Percentiles rank a stretch among this genome's conserved stretches.
phyloP scores from a whole-genome alignment of 2,329 filamentous ascomycete genomes.

The Ophiostoma pallidulum region DNA sequence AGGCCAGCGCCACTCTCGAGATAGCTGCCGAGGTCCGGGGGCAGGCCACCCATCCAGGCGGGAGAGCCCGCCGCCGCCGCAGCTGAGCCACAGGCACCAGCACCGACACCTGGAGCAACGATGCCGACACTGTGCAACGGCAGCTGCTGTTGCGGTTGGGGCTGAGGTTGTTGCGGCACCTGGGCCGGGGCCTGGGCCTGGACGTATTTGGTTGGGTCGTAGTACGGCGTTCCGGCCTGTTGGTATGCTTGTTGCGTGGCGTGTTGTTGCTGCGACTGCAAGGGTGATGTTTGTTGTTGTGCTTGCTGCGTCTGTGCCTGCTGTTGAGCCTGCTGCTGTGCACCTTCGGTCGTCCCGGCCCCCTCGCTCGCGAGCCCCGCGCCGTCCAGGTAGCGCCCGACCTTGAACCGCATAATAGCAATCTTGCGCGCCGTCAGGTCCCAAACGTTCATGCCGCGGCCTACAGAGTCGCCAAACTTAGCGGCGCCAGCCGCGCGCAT shows the following conservation, averaged over 20 bases:
- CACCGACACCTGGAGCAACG: too few relatives aligned
- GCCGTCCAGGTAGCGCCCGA: constrained; percentile 37
- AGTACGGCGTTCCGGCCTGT: too few relatives aligned
- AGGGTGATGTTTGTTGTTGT: too few relatives aligned
- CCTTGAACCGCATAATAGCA: constrained; percentile 34
- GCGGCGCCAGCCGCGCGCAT: constrained; percentile 24
- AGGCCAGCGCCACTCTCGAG: neutral
- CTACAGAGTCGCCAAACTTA: constrained; percentile 19
- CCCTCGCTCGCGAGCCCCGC: neutral
- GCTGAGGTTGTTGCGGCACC: too few relatives aligned
- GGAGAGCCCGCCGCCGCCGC: too few relatives aligned
- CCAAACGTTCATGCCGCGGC: constrained; percentile 36
- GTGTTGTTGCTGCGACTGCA: too few relatives aligned
- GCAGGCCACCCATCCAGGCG: neutral
- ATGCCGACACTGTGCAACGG: neutral
- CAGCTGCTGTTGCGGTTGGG: neutral
- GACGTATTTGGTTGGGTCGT: too few relatives aligned
- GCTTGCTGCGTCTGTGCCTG: too few relatives aligned
- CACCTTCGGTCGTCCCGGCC: neutral
- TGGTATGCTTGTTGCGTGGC: too few relatives aligned
- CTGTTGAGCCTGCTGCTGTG: neutral
- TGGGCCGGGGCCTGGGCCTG: too few relatives aligned
- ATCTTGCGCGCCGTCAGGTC: constrained; percentile 39
- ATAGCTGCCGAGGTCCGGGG: constrained; percentile 3
- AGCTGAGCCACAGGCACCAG: too few relatives aligned